Evolutionary conservation across 805 yeast genomes (phyloP).

Genomic region (Starmerella vaccinii): DNA sequence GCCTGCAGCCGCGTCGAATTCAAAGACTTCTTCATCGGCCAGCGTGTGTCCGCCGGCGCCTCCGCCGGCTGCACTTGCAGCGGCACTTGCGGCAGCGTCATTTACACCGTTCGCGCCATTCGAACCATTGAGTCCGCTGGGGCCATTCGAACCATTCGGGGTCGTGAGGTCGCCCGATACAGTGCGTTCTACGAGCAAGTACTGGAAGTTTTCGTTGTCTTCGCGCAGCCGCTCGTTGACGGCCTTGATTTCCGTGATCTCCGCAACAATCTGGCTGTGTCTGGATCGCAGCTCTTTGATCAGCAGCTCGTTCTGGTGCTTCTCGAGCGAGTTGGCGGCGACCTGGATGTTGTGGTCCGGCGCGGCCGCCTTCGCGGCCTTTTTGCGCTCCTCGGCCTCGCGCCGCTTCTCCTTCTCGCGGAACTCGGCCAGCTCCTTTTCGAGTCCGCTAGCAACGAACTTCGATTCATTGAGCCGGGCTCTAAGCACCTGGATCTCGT

Average conservation of each 20-base stretch:
- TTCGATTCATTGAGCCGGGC: conserved; percentile 10
- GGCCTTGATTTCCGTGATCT: conserved; percentile 47
- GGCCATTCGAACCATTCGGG: background rate
- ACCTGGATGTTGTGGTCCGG: conserved; percentile 10
- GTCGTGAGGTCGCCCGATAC: conserved; percentile 21
- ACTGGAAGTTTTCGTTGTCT: conserved; percentile 31
- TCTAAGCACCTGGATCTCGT: conserved; percentile 20
- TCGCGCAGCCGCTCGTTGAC: conserved; percentile 40
- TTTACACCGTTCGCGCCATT: background rate
- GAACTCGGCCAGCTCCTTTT: conserved; percentile 1
- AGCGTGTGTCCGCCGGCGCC: conserved; percentile 5
- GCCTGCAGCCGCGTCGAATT: background rate
- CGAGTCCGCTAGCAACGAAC: background rate
- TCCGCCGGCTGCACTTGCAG: background rate
- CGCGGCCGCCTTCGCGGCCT: background rate
- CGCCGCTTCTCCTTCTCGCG: conserved; percentile 5
- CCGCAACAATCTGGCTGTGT: conserved; percentile 25
- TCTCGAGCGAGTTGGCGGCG: conserved; percentile 23
- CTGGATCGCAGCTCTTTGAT: conserved; percentile 27
- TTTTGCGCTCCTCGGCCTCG: background rate
- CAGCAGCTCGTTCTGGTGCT: conserved; percentile 27
- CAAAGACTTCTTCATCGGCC: conserved; percentile 15
- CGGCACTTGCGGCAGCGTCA: background rate
- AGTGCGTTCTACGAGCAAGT: conserved; percentile 30
- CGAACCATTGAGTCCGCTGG: background rate